A percentile compares a stretch with the other conserved stretches of the same genome.
Conservation (phyloP, 257 asterid species). For the Haberlea rhodopensis region DNA sequence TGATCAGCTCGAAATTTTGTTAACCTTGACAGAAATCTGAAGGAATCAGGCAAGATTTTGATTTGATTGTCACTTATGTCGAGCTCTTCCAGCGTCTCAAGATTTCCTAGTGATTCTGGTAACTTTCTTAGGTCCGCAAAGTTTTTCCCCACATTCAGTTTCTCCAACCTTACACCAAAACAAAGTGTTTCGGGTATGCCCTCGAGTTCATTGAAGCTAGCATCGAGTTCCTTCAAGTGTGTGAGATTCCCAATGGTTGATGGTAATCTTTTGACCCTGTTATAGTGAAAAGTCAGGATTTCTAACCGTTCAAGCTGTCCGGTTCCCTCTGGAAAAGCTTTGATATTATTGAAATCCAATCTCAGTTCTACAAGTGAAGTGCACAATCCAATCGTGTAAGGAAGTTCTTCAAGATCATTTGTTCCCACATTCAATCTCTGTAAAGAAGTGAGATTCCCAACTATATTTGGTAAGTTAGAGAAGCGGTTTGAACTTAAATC, state of each 20-base stretch:
- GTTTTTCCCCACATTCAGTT: slow-evolving; percentile 64
- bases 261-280: slow-evolving; percentile 60
- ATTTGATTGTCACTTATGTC: slow-evolving; percentile 76
- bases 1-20: slow-evolving; percentile 53
- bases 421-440: slow-evolving; percentile 52
- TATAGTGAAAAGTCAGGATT: slow-evolving; percentile 71
- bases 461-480: slow-evolving; percentile 46
- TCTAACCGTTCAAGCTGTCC: slow-evolving; percentile 60
- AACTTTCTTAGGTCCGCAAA: slow-evolving; percentile 66
- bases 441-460: slow-evolving; percentile 55
- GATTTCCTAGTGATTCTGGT: slow-evolving; percentile 69
- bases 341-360: slow-evolving; percentile 70
- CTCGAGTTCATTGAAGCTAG: slow-evolving; percentile 78
- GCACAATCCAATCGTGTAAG: slow-evolving; percentile 67
- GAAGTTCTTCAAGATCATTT: slow-evolving; percentile 76
- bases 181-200: slow-evolving; percentile 65
- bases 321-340: slow-evolving; percentile 67
- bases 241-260: slow-evolving; percentile 56
- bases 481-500: slow-evolving; percentile 69
- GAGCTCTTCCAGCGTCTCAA: slow-evolving; percentile 69
- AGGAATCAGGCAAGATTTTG: slow-evolving; percentile 64
- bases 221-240: slow-evolving; percentile 59
- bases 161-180: slow-evolving; percentile 38
- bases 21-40: slow-evolving; percentile 51
- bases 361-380: slow-evolving; percentile 61